Percentiles rank a stretch among this genome's conserved stretches.
phyloP scores from a whole-genome alignment of 345 rosid species.

The Eucalyptus regnans region DNA sequence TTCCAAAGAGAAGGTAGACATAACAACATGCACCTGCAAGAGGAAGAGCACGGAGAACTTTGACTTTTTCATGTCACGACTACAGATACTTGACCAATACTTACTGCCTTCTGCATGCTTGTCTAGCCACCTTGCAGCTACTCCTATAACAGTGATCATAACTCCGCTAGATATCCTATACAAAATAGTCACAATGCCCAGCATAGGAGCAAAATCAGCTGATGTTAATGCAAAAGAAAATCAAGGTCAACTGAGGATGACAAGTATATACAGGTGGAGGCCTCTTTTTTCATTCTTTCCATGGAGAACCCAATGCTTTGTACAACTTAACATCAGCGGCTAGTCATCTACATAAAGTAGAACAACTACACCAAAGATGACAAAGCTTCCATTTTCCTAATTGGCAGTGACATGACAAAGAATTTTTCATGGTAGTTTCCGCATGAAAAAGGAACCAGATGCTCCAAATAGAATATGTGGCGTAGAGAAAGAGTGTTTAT shows the following conservation, averaged over 20 bases:
- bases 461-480: background rate
- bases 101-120: constrained; percentile 55
- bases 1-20: background rate
- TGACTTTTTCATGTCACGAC: constrained; percentile 25
- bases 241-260: background rate
- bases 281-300: background rate
- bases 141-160: constrained; percentile 50
- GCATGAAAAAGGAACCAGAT: background rate
- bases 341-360: background rate
- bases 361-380: background rate
- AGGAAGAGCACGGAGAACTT: constrained; percentile 47
- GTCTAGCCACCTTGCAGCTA: constrained; percentile 68
- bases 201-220: background rate
- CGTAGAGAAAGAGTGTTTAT: background rate
- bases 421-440: background rate
- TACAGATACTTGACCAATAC: constrained; percentile 58
- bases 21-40: constrained; percentile 40
- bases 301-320: background rate
- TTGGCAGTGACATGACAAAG: background rate
- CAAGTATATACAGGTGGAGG: background rate
- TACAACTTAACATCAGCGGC: background rate
- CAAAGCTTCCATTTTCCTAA: background rate
- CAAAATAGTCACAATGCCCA: background rate
- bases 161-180: constrained; percentile 75
- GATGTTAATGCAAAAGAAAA: background rate